Evolutionary conservation across 306 rosid genomes (phyloP), one percentile per base, ranked within the genome.

Genomic region (Quercus engelmannii): DNA sequence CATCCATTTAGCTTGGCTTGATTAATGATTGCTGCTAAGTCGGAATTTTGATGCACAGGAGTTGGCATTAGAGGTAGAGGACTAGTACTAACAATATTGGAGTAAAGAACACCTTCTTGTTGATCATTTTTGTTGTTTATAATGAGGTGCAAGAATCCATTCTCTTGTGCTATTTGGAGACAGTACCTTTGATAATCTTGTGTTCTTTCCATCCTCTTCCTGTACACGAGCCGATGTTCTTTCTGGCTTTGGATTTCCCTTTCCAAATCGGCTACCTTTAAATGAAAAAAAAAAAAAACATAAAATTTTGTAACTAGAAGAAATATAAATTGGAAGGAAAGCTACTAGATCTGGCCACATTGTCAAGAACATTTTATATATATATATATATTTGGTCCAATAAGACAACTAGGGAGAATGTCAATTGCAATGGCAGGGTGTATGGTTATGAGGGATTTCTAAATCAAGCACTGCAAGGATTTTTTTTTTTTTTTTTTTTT

Each of bases 101-200:
- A 25, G 68, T 70, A 61, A 13, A 35, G 77, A 51, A 64, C 21
- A 31, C 31, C 28, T 35, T 67, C 35, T 3, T 49, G 68, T 1
- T 18, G 69, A 30, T 55, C 74, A 33, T 71, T 80, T 21, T 38
- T 85, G 70, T 80, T 65, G 52, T 59, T 75, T 56, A 73, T 49
- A 1, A 88, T 81, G 57, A 81, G 85, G 79, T 83, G 84, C 85
- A 94, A 71, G 65, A 90, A 86, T 14, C 97, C 97, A 80, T 87
- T 89, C 51, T 94, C 90, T 57, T 92, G 97, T 69, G 97, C 98
- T 70, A 85, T 68, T 73, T 92, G 90, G 62, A 94, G 92, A 77
- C 95, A 91, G 57, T 85, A 79, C 73, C 85, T 85, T n/a, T 92
- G 69, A 80, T 91, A 91, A 15, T 88, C 97, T 12, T 88, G 92